phyloP scores from a whole-genome alignment of 148 eudicot genomes.

The Hydrangea macrophylla region DNA sequence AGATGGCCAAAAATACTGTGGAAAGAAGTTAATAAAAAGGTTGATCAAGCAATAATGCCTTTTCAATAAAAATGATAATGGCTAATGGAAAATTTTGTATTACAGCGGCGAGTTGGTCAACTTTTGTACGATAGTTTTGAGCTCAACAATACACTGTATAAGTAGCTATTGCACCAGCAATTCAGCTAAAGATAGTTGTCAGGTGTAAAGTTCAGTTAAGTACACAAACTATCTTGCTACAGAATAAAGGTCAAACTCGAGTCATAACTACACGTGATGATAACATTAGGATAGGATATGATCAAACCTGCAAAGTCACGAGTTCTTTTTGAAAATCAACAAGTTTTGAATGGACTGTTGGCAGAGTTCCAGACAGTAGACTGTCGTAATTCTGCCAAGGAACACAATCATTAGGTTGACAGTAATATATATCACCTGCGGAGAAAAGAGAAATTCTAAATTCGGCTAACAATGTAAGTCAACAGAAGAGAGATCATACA shows the following conservation, averaged over 20 bases:
- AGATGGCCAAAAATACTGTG: too few relatives aligned
- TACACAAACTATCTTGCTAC: neutral
- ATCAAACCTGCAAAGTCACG: slow-evolving; percentile 57
- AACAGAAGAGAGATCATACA: slow-evolving; percentile 46
- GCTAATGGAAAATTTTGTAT: too few relatives aligned
- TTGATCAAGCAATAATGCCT: too few relatives aligned
- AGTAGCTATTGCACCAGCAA: slow-evolving; percentile 3
- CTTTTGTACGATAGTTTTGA: neutral
- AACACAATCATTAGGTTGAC: slow-evolving; percentile 3
- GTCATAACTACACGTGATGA: neutral
- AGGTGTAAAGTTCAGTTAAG: neutral
- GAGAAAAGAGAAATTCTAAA: neutral
- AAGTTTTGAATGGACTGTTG: slow-evolving; percentile 69
- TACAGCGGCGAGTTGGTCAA: neutral
- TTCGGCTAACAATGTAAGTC: slow-evolving; percentile 1
- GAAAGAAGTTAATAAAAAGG: too few relatives aligned
- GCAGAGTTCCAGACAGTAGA: slow-evolving; percentile 49
- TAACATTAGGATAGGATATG: neutral
- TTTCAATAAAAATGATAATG: too few relatives aligned
- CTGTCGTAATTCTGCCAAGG: slow-evolving; percentile 64
- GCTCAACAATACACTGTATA: neutral
- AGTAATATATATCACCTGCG: slow-evolving; percentile 2
- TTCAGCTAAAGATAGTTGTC: neutral
- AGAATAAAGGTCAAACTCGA: neutral
- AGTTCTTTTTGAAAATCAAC: slow-evolving; percentile 67